Base-by-base conservation (phyloP, 306 rosid genomes). In the Fagus crenata region DNA sequence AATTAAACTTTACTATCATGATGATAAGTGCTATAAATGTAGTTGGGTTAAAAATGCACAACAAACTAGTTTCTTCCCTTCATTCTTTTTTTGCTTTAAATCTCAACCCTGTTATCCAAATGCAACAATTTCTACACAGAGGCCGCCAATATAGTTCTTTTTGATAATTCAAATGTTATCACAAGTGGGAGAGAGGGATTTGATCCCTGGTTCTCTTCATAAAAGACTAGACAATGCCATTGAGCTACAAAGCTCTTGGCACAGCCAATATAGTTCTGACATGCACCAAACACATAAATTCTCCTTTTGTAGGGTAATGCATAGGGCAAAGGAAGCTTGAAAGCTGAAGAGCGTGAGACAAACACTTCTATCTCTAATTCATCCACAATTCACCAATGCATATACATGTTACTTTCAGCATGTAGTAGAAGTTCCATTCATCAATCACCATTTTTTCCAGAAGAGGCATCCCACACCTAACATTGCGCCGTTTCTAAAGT, bases 381-480 rank as follows among this genome's bases (percentile, higher is more conserved):
- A 56, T 40, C 74, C 67, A 77, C 17, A 77, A 28, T 53, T 53
- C 42, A 12, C 67, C 60, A 14, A 36, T 36, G 14, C 14, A 22
- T 3, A 35, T 36, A 33, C 36, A 32, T 1, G 40, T 32, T 32
- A 60, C n/a, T 32, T 60, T 60, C 67, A 60, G 67, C 67, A 36
- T 14, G 18, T 12, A 36, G 42, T 12, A 36, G 42, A 13, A 64
- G 69, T 36, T 33, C 35, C 46, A 35, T 36, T 36, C 46, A 35
- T 64, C 18, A 14, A 64, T 64, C 69, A 64, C 28, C 69, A 64
- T 1, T 65, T n/a, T 22, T n/a, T 33, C 49, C 71, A 37, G 49
- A 36, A 7, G 40, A 37, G 28, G 31, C 49, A 37, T 17, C 0
- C 14, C 49, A 17, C 28, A 7, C 49, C 28, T 8, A 65, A n/a